Base-by-base conservation (phyloP, 2,329 filamentous ascomycete species). In the Lachnellula arida region DNA sequence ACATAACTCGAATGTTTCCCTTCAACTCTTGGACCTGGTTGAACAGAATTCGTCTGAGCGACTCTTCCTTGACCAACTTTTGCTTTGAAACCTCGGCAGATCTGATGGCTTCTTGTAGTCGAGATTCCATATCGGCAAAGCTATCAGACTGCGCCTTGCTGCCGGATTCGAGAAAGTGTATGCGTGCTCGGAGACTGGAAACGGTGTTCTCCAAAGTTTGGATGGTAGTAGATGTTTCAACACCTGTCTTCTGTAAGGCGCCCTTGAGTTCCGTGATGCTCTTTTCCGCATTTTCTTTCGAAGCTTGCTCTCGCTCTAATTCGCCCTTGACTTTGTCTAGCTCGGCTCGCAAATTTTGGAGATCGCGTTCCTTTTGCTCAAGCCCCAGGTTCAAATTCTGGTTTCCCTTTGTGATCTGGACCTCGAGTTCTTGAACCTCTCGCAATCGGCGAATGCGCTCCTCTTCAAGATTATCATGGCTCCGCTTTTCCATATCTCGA, bases 1-100 rank as follows among this genome's bases (percentile, higher is more conserved):
- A 97, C 84, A 99, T 99, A 63, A 99, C 94, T 19, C 94, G 88
- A 67, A 99, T 99, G 69, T 99, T 99, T 66, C 94, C 94, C 72
- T 96, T 97, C 57, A 99, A 82, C 69, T 99, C 94, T 71, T 99
- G 91, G 47, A 99, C 93, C 71, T 96, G 94, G 73, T 97, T 97
- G 76, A 97, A 96, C 0, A 99, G 81, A 64, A 95, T 93, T 22
- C 94, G 84, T 14, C 94, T 85, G 50, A 96, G 78, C 0, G 89
- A 94, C 73, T 99, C 94, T 69, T 97, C 94, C 66, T 87, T 90
- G 60, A 94, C 87, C 28, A 99, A 78, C 68, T 94, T 96, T 62
- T 90, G 84, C 55, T 88, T 85, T 1, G 89, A 85, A 37, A 82
- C 79, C 32, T 88, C 84, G 1, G 87, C 89, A 19, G 81, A 75